phyloP scores from a whole-genome alignment of 495 filamentous ascomycete genomes.

The Pseudomonodictys pantanalensis region DNA sequence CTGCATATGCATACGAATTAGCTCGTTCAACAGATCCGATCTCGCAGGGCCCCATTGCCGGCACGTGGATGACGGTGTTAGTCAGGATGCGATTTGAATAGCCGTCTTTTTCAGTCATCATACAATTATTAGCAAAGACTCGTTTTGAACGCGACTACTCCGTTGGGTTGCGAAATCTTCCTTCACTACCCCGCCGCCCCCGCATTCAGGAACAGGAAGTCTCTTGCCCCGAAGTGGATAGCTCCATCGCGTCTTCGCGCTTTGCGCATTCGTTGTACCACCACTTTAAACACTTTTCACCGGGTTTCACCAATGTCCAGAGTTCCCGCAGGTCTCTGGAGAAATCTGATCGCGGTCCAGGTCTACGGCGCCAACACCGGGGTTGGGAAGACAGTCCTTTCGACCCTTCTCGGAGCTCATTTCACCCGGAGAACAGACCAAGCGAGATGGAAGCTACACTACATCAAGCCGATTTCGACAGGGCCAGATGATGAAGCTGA shows the following conservation, averaged over 20 bases:
- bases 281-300: background rate
- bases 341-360: conserved; percentile 61
- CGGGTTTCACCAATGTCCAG: conserved; percentile 35
- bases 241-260: too few species aligned
- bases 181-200: too few species aligned
- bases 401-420: conserved; percentile 64
- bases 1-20: too few species aligned
- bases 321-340: conserved; percentile 51
- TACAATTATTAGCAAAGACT: too few species aligned
- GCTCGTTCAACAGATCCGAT: too few species aligned
- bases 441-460: conserved; percentile 51
- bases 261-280: conserved; percentile 15
- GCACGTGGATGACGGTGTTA: too few species aligned
- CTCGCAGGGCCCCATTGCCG: too few species aligned
- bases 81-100: too few species aligned
- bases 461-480: conserved; percentile 75
- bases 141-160: too few species aligned
- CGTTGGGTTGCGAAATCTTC: too few species aligned
- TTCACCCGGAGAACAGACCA: conserved; percentile 41
- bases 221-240: background rate
- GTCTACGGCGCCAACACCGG: conserved; percentile 78
- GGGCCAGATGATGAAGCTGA: conserved; percentile 66
- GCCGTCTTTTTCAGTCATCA: too few species aligned
- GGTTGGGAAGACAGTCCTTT: conserved; percentile 75
- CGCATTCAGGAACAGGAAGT: background rate